Percentiles rank a stretch among this genome's conserved stretches.
Evolutionary conservation across 495 filamentous ascomycete species (phyloP).

Genomic region (Xylaria curta): DNA sequence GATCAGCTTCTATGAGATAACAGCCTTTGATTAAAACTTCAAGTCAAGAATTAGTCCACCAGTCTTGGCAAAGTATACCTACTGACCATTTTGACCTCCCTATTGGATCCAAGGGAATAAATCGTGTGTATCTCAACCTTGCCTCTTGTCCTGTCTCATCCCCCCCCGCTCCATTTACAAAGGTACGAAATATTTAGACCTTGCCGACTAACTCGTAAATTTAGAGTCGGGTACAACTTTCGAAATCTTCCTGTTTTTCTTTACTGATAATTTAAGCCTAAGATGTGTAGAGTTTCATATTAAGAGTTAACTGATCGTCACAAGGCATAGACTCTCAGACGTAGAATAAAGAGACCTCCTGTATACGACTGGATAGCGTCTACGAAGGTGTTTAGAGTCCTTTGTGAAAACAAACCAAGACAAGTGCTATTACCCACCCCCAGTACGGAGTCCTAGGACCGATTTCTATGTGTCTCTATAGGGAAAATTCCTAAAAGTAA

Average conservation of each 20-base stretch:
- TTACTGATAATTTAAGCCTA: background rate
- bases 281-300: too few relatives aligned
- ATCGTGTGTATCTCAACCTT: background rate
- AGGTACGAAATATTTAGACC: background rate
- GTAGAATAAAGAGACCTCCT: too few relatives aligned
- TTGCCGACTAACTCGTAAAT: background rate
- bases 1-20: background rate
- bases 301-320: too few relatives aligned
- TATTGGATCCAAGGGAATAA: background rate
- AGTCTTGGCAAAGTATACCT: background rate
- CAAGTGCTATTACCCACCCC: too few relatives aligned
- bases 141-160: background rate
- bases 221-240: background rate
- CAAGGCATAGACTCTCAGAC: too few relatives aligned
- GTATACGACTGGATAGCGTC: too few relatives aligned
- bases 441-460: too few relatives aligned
- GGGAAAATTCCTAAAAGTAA: background rate
- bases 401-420: too few relatives aligned
- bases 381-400: too few relatives aligned
- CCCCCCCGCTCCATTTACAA: too few relatives aligned
- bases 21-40: background rate
- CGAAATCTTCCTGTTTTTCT: background rate
- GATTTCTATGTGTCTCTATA: background rate
- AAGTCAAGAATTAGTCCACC: background rate
- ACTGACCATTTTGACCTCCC: background rate